phyloP scores from a whole-genome alignment of 192 early-diverging fungal genomes.

The Linnemannia exigua region DNA sequence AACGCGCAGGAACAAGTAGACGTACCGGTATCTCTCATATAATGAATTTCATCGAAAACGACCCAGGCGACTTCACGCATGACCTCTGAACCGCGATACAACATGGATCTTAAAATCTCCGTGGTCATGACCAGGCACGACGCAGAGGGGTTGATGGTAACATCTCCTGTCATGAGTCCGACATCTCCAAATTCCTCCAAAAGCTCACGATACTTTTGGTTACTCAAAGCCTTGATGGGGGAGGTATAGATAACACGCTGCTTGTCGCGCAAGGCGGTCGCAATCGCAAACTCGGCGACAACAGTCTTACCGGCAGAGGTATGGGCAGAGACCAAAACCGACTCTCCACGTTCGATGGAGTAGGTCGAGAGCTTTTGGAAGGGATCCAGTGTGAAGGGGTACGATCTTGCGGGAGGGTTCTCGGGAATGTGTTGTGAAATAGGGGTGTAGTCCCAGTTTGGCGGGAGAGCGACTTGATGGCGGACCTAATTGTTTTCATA shows the following conservation, averaged over 20 bases:
- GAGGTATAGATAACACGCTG: conserved; percentile 97
- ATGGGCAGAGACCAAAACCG: conserved; percentile 96
- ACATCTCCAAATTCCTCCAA: conserved; percentile 97
- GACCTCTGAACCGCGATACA: conserved; percentile 96
- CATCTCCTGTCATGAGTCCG: conserved; percentile 98
- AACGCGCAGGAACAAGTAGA: too few relatives aligned
- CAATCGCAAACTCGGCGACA: conserved; percentile 99
- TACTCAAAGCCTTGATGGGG: conserved; percentile 98
- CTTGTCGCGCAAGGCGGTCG: conserved; percentile 86
- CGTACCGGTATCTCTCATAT: conserved; percentile 93
- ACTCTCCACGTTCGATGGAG: conserved; percentile 93
- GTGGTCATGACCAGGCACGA: conserved; percentile 99
- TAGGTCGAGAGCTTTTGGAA: conserved; percentile 92
- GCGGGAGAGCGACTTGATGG: conserved; percentile 95
- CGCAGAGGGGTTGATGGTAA: conserved; percentile 94
- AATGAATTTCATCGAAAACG: conserved; percentile 99
- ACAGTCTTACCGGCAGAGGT: conserved; percentile 99
- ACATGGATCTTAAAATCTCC: conserved; percentile 97
- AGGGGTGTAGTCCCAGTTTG: conserved; percentile 87
- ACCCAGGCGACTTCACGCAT: conserved; percentile 99
- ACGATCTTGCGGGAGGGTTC: conserved; percentile 84
- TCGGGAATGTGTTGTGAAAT: conserved; percentile 88
- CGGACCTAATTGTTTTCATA: conserved; percentile 71
- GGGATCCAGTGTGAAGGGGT: conserved; percentile 94
- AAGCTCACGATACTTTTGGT: conserved; percentile 98